Evolutionary conservation across 495 filamentous ascomycete species (phyloP).

Genomic region (Tetracladium marchalianum): DNA sequence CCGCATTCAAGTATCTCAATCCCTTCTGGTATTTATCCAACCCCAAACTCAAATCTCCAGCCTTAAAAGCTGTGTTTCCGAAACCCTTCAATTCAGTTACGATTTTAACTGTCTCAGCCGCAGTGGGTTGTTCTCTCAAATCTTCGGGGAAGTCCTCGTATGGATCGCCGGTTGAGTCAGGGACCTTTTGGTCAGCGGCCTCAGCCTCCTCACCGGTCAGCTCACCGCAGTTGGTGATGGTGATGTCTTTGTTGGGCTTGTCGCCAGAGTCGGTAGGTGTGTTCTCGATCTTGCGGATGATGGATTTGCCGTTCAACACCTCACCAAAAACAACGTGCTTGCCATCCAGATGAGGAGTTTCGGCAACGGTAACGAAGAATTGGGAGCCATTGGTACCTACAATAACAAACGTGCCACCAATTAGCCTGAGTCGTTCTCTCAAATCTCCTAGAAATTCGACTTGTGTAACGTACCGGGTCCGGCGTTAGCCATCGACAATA

Average conservation of each 20-base stretch:
- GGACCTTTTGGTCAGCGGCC: constrained; percentile 45
- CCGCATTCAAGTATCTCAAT: constrained; percentile 88
- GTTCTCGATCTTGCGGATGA: constrained; percentile 87
- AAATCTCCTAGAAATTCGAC: background rate
- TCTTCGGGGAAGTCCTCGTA: constrained; percentile 98
- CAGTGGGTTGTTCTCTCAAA: constrained; percentile 35
- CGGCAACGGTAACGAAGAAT: constrained; percentile 95
- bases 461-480: constrained; percentile 61
- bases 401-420: too few relatives aligned
- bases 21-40: constrained; percentile 96
- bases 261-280: constrained; percentile 63
- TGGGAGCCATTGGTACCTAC: constrained; percentile 87
- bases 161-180: constrained; percentile 77
- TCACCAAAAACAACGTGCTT: constrained; percentile 99
- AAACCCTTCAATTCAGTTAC: constrained; percentile 83
- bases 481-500: constrained; percentile 96
- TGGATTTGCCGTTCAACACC: constrained; percentile 83
- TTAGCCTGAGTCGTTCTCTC: background rate
- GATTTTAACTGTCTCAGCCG: constrained; percentile 61
- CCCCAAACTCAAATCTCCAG: constrained; percentile 47
- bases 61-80: constrained; percentile 88
- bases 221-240: constrained; percentile 80
- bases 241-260: constrained; percentile 65
- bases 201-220: constrained; percentile 60
- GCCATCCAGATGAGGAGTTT: constrained; percentile 85